These are phyloP conservation scores for Arthrobotrys conoides DNA, from an alignment of 2,329 filamentous ascomycete genomes.

Conservation along the genomic window DNA sequence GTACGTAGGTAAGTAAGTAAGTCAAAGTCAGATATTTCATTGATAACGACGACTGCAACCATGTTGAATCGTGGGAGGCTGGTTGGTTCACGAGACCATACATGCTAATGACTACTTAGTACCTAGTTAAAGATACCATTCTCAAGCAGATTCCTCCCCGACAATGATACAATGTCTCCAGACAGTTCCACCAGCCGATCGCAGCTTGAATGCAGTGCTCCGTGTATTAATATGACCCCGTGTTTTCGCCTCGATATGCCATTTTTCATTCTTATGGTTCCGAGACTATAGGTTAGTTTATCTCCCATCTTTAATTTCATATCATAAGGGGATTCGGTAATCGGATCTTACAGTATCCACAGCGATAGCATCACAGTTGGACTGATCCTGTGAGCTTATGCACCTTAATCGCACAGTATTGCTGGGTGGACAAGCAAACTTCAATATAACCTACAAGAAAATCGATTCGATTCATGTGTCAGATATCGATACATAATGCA, in stretches of 20 bases:
- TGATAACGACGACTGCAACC: neutral
- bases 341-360: neutral
- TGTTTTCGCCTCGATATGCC: neutral
- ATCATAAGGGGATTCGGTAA: neutral
- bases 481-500: no score
- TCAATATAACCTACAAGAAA: no score
- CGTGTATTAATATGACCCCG: neutral
- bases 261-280: neutral
- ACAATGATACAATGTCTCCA: neutral
- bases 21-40: neutral
- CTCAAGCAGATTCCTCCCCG: neutral
- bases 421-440: neutral
- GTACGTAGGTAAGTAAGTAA: neutral
- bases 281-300: neutral
- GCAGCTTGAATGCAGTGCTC: neutral
- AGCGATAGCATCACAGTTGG: neutral
- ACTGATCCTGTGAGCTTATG: neutral
- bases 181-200: neutral
- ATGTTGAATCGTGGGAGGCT: no score
- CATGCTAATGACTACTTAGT: no score
- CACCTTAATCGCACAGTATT: neutral
- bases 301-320: neutral
- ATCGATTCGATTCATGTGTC: no score
- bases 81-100: neutral
- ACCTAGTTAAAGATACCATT: neutral